Conservation (phyloP, 495 filamentous ascomycete species). For the Lentithecium fluviatile region DNA sequence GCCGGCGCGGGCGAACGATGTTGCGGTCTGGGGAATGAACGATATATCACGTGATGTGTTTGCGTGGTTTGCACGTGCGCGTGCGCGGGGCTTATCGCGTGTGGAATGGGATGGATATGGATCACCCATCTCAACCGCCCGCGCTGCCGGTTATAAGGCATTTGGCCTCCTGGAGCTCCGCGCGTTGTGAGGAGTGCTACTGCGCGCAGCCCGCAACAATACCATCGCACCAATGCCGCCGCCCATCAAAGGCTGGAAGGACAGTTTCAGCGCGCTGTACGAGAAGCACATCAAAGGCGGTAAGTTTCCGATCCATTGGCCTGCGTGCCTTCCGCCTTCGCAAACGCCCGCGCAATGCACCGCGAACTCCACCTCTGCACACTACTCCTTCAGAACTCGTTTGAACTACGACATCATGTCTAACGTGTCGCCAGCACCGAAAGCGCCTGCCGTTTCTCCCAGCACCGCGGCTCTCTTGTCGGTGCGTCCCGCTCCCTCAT, state of each 20-base stretch:
- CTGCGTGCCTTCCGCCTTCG: conserved; percentile 8
- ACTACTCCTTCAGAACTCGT: conserved; percentile 13
- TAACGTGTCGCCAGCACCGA: conserved; percentile 34
- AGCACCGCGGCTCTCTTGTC: conserved; percentile 52
- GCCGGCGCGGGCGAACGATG: conserved; percentile 15
- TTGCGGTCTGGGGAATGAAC: background rate
- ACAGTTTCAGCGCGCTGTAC: conserved; percentile 38
- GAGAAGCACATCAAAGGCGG: conserved; percentile 40
- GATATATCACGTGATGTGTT: no score
- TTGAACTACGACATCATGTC: conserved; percentile 9
- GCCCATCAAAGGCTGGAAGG: conserved; percentile 42
- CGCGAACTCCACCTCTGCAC: conserved; percentile 17
- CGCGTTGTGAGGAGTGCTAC: conserved; percentile 6
- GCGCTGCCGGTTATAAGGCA: no score
- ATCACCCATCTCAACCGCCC: no score
- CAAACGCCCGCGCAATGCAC: conserved; percentile 31
- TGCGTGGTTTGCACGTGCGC: background rate
- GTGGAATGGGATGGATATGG: background rate
- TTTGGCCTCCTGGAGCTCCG: background rate
- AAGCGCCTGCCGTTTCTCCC: conserved; percentile 51
- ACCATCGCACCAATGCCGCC: conserved; percentile 43
- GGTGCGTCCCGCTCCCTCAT: conserved; percentile 44
- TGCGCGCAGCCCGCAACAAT: conserved; percentile 3
- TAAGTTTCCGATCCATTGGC: conserved; percentile 37
- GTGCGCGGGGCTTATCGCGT: background rate